These are phyloP conservation scores for Ramaria sp. DNA, from an alignment of 768 basidiomycete species.

Conservation along the genomic window DNA sequence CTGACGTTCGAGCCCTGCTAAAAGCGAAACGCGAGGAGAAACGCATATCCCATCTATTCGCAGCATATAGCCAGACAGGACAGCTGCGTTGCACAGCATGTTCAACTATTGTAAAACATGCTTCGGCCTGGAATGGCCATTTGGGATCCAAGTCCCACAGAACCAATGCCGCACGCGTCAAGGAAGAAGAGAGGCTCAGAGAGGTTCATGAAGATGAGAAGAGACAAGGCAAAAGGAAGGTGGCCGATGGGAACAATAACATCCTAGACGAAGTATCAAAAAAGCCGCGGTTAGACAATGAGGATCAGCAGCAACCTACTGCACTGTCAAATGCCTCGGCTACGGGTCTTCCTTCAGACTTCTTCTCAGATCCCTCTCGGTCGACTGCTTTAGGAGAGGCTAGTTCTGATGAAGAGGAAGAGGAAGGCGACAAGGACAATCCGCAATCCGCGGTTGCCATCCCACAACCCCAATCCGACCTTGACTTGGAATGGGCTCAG, in stretches of 20 bases:
- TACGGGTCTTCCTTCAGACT: slow-evolving; percentile 48
- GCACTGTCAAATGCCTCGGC: slow-evolving; percentile 14
- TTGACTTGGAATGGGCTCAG: slow-evolving; percentile 65
- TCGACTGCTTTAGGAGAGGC: slow-evolving; percentile 27
- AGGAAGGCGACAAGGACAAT: slow-evolving; percentile 25
- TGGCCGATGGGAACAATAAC: slow-evolving; percentile 26
- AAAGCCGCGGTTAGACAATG: slow-evolving; percentile 4
- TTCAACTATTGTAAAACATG: slow-evolving; percentile 52
- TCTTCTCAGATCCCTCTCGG: slow-evolving; percentile 71
- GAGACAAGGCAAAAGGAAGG: slow-evolving; percentile 20
- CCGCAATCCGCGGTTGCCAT: not conserved
- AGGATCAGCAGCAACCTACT: slow-evolving; percentile 18
- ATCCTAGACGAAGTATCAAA: slow-evolving; percentile 15
- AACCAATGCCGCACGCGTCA: slow-evolving; percentile 47
- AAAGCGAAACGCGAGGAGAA: slow-evolving; percentile 57
- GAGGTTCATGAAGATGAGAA: slow-evolving; percentile 30
- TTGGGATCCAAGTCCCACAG: slow-evolving; percentile 74
- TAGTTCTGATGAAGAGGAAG: slow-evolving; percentile 28
- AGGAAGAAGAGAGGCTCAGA: slow-evolving; percentile 39
- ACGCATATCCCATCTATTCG: slow-evolving; percentile 62
- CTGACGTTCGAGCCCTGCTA: slow-evolving; percentile 73
- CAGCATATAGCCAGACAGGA: slow-evolving; percentile 53
- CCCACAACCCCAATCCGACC: slow-evolving; percentile 11
- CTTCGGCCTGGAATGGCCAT: slow-evolving; percentile 83
- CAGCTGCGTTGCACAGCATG: slow-evolving; percentile 66